Base-by-base conservation (phyloP, 2,329 filamentous ascomycete genomes). In the Talaromyces sp. region DNA sequence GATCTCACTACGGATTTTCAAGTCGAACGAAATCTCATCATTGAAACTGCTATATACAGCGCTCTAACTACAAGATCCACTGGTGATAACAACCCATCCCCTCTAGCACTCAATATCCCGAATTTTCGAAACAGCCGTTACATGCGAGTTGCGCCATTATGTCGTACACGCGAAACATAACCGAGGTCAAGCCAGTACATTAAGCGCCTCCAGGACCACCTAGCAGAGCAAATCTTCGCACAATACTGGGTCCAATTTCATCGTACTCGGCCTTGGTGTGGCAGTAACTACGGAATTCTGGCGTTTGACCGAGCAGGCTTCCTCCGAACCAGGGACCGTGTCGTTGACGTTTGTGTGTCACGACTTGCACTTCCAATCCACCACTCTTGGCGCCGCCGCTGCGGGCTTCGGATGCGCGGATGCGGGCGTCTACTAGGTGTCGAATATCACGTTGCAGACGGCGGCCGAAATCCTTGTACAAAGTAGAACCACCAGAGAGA, bases 261-360 rank as follows among this genome's bases (percentile, higher is more conserved):
- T 97, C 91, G 77, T 97, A 97, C 84, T 94, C 79, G 59, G 77
- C 80, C 84, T 95, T 95, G 65, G 91, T 99, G 81, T 99, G 96
- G 83, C 95, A 99, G 82, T 98, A 99, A 75, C 93, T 97, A 78
- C 92, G 88, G 85, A 99, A 99, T 80, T 99, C 96, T 4, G 96
- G 94, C 7, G 95, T 99, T 83, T 98, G 94, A 63, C 94, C 96
- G 67, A 99, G 84, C 80, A 99, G 84, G 81, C 92, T 97, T 72
- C 95, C 95, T 78, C 95, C 95, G 77, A 99, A 99, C 95, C 95
- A 99, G 37, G 95, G 95, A 19, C 95, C 95, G 77, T 99, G 94
- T 75, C 94, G 86, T 85, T 99, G 95, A 77, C 95, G 86, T 86
- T 97, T 97, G 84, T 99, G 95, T 56, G 93, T 92, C 71, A 99